phyloP scores from a whole-genome alignment of 495 filamentous ascomycete species.

The Tuber melanosporum region DNA sequence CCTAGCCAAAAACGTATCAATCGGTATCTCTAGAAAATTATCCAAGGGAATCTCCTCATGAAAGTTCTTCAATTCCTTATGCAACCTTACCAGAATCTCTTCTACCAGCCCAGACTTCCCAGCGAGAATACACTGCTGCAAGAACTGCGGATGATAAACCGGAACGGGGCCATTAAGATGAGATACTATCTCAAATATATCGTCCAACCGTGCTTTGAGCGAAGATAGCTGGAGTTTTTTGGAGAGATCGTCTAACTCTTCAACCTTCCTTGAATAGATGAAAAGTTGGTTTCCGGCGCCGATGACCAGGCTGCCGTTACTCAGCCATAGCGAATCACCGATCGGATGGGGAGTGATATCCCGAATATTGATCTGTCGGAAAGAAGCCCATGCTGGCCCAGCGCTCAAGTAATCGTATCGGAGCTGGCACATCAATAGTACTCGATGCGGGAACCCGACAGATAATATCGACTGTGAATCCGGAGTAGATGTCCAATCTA shows the following conservation, averaged over 20 bases:
- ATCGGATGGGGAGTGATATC: slow-evolving; percentile 79
- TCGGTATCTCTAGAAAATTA: slow-evolving; percentile 64
- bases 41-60: slow-evolving; percentile 77
- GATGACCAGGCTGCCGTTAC: slow-evolving; percentile 73
- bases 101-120: slow-evolving; percentile 72
- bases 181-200: slow-evolving; percentile 75
- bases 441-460: slow-evolving; percentile 79
- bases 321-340: slow-evolving; percentile 85
- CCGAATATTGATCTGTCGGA: slow-evolving; percentile 72
- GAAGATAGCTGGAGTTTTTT: slow-evolving; percentile 39
- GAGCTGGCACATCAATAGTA: slow-evolving; percentile 81
- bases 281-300: slow-evolving; percentile 92
- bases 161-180: slow-evolving; percentile 81
- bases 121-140: slow-evolving; percentile 78
- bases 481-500: slow-evolving; percentile 93
- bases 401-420: slow-evolving; percentile 89
- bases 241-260: slow-evolving; percentile 53
- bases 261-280: slow-evolving; percentile 68
- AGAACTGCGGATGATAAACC: slow-evolving; percentile 86
- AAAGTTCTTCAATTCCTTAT: slow-evolving; percentile 72
- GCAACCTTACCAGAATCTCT: slow-evolving; percentile 64
- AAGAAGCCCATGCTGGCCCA: slow-evolving; percentile 80
- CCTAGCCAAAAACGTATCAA: slow-evolving; percentile 57
- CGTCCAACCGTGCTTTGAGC: slow-evolving; percentile 46
- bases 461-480: slow-evolving; percentile 86